These are phyloP conservation scores for Melastoma malabathricum DNA, from an alignment of 345 rosid genomes.

Conservation along the genomic window DNA sequence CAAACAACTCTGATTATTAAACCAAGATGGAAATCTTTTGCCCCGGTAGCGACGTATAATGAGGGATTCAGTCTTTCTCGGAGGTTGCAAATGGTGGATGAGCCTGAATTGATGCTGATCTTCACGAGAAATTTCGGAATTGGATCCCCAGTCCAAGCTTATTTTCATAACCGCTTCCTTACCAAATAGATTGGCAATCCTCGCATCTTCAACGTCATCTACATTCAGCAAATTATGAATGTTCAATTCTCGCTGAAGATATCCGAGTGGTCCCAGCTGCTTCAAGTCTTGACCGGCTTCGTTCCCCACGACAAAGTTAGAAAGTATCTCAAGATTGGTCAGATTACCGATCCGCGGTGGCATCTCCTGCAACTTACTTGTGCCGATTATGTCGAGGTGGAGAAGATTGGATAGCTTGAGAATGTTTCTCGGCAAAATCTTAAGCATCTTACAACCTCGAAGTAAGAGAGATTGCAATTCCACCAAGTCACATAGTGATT, in stretches of 20 bases:
- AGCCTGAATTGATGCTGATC: not conserved
- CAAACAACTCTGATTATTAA: not conserved
- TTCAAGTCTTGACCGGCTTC: not conserved
- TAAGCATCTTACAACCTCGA: too few species aligned
- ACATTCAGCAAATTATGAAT: conserved; percentile 4
- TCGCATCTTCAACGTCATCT: conserved; percentile 3
- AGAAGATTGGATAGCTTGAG: too few species aligned
- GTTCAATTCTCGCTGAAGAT: not conserved
- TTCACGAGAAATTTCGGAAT: not conserved
- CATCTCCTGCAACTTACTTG: too few species aligned
- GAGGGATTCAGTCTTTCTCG: not conserved
- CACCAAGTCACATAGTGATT: too few species aligned
- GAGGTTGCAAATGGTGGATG: not conserved
- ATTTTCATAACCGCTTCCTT: not conserved
- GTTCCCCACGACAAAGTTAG: too few species aligned
- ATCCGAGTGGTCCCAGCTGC: too few species aligned
- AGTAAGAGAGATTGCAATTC: too few species aligned
- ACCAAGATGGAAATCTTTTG: not conserved
- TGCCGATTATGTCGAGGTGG: too few species aligned
- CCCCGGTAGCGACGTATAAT: too few species aligned
- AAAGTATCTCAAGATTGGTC: too few species aligned
- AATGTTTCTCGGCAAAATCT: too few species aligned
- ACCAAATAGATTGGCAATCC: not conserved
- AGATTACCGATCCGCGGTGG: too few species aligned
- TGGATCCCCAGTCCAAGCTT: not conserved